Percentiles rank a stretch among this genome's conserved stretches.
These are phyloP conservation scores for Suhomyces emberorum DNA, from an alignment of 805 yeast genomes.

Conservation along the genomic window DNA sequence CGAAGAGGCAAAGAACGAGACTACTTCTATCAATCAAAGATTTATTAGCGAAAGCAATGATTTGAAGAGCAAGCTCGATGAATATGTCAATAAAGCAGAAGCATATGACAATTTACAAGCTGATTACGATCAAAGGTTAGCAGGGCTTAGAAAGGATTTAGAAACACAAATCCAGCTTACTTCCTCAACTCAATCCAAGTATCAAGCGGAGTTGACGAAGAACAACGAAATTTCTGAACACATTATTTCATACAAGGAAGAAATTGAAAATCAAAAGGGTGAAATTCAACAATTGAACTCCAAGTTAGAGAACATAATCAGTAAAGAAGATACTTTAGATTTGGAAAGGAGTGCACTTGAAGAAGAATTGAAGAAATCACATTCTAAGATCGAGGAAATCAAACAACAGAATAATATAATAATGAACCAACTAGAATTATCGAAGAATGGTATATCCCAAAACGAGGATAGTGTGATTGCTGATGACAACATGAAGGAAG, in stretches of 20 bases:
- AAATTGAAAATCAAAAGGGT: slow-evolving; percentile 4
- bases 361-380: slow-evolving; percentile 40
- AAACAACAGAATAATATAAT: slow-evolving; percentile 66
- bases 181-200: slow-evolving; percentile 49
- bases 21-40: slow-evolving; percentile 17
- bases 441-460: slow-evolving; percentile 16
- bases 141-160: slow-evolving; percentile 28
- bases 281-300: slow-evolving; percentile 7
- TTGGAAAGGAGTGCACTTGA: slow-evolving; percentile 22
- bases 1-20: slow-evolving; percentile 13
- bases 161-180: slow-evolving; percentile 45
- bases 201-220: slow-evolving; percentile 52
- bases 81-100: slow-evolving; percentile 25
- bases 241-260: slow-evolving; percentile 14
- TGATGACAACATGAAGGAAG: slow-evolving; percentile 36
- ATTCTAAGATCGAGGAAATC: slow-evolving; percentile 50
- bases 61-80: slow-evolving; percentile 22
- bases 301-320: slow-evolving; percentile 3
- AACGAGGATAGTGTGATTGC: slow-evolving; percentile 5
- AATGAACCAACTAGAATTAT: slow-evolving; percentile 61
- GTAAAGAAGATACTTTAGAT: slow-evolving; percentile 17
- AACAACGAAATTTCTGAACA: slow-evolving; percentile 50
- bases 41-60: slow-evolving; percentile 24
- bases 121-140: slow-evolving; percentile 30
- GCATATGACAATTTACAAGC: slow-evolving; percentile 31